Evolutionary conservation across 257 asterid species (phyloP).

Genomic region (Nyctanthes arbortristis): DNA sequence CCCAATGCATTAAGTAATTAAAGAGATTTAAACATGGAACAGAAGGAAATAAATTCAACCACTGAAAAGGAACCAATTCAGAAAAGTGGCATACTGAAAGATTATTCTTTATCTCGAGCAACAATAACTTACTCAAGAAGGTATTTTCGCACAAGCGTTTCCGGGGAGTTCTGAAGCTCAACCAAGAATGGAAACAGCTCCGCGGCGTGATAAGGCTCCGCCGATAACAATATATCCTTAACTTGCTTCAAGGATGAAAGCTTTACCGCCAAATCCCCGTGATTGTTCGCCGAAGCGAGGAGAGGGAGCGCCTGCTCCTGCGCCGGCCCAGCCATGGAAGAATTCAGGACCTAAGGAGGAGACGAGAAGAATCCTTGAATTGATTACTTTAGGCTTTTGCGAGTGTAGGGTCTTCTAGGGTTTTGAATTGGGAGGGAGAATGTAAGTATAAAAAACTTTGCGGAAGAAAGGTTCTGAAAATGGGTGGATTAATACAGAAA

Average conservation of each 20-base stretch:
- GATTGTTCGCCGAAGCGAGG: slow-evolving; percentile 89
- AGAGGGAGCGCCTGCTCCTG: slow-evolving; percentile 85
- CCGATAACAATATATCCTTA: slow-evolving; percentile 61
- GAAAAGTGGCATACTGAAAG: too few species aligned
- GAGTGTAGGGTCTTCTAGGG: slow-evolving; percentile 45
- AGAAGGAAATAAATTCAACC: slow-evolving; percentile 15
- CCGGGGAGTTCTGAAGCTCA: slow-evolving; percentile 92
- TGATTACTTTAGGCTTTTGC: slow-evolving; percentile 9
- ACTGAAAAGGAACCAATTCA: not conserved
- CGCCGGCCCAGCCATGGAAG: slow-evolving; percentile 57
- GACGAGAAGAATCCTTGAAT: not conserved
- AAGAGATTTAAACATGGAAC: slow-evolving; percentile 7
- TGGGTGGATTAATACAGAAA: not conserved
- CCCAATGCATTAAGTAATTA: slow-evolving; percentile 19
- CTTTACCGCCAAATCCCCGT: slow-evolving; percentile 88
- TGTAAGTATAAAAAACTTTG: not conserved
- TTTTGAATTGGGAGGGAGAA: slow-evolving; percentile 30
- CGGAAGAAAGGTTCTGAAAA: not conserved
- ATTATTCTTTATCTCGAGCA: not conserved
- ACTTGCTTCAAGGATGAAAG: slow-evolving; percentile 81
- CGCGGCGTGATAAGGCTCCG: slow-evolving; percentile 70
- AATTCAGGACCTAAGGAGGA: not conserved
- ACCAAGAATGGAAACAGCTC: slow-evolving; percentile 74
- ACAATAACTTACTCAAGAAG: slow-evolving; percentile 61
- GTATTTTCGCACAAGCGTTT: slow-evolving; percentile 73